Evolutionary conservation across 164 flowering plant genomes (phyloP).

Genomic region (Saururus chinensis): DNA sequence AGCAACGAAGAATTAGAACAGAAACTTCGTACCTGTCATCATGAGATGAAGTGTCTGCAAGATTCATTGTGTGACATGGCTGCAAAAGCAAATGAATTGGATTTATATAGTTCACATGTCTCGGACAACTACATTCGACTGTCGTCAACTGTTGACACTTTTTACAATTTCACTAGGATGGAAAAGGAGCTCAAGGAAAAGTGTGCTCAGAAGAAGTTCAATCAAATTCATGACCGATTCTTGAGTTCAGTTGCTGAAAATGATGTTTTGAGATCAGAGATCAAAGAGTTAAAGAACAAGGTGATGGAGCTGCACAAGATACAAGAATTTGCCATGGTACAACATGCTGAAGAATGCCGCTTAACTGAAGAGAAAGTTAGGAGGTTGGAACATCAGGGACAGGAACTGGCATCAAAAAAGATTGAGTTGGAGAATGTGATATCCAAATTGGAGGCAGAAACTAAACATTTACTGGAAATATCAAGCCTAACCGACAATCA

Average conservation of each 20-base stretch:
- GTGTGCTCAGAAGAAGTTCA: slow-evolving; percentile 33
- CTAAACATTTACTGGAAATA: slow-evolving; percentile 29
- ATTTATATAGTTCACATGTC: slow-evolving; percentile 35
- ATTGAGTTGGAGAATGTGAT: slow-evolving; percentile 41
- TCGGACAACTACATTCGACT: slow-evolving; percentile 45
- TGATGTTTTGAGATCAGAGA: slow-evolving; percentile 30
- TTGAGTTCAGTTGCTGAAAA: slow-evolving; percentile 41
- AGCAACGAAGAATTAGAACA: slow-evolving; percentile 32
- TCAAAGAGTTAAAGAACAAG: slow-evolving; percentile 42
- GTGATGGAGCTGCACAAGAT: slow-evolving; percentile 50
- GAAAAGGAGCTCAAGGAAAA: slow-evolving; percentile 44
- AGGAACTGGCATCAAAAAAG: slow-evolving; percentile 43
- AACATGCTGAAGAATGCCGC: slow-evolving; percentile 69
- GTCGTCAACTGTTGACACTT: slow-evolving; percentile 34
- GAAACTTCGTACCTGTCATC: slow-evolving; percentile 30
- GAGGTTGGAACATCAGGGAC: slow-evolving; percentile 53
- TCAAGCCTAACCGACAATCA: slow-evolving; percentile 44
- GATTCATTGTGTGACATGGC: slow-evolving; percentile 26
- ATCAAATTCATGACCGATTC: slow-evolving; percentile 31
- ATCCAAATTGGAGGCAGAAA: slow-evolving; percentile 43
- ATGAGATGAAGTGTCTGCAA: slow-evolving; percentile 46
- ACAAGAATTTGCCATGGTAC: slow-evolving; percentile 49
- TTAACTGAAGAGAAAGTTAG: slow-evolving; percentile 54
- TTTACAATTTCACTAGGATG: slow-evolving; percentile 35
- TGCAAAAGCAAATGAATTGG: slow-evolving; percentile 44